phyloP scores from a whole-genome alignment of 176 grass and related monocot genomes.

The Microstegium vimineum region DNA sequence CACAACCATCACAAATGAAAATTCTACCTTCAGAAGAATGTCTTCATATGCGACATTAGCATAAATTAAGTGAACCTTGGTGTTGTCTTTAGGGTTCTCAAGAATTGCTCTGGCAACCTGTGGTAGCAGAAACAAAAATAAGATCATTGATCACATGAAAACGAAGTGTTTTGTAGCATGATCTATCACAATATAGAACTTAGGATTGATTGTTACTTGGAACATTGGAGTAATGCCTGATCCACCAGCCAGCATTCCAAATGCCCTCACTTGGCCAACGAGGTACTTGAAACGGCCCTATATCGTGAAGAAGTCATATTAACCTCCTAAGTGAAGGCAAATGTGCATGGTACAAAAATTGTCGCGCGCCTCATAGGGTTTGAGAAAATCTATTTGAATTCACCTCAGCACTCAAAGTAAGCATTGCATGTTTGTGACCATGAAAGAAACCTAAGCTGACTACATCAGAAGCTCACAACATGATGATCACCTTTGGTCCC shows the following conservation, averaged over 20 bases:
- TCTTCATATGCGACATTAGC: conserved; percentile 91
- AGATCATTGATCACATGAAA: neutral
- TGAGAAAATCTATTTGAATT: neutral
- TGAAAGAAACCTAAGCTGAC: neutral
- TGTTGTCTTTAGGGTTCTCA: conserved; percentile 76
- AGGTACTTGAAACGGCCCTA: conserved; percentile 97
- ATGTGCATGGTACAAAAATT: neutral
- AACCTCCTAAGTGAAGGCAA: neutral
- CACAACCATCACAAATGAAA: neutral
- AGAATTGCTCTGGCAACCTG: conserved; percentile 94
- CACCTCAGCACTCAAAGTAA: neutral
- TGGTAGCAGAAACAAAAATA: conserved; percentile 23
- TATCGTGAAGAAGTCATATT: conserved; percentile 11
- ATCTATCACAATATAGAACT: neutral
- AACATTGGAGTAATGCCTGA: conserved; percentile 99
- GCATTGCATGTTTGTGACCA: neutral
- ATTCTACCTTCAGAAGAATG: conserved; percentile 90
- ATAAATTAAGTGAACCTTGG: conserved; percentile 87
- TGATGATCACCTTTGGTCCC: conserved; percentile 76
- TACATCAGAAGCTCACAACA: conserved; percentile 4
- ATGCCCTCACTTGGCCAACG: conserved; percentile 85
- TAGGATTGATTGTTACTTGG: conserved; percentile 57
- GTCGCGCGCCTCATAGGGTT: too few species aligned
- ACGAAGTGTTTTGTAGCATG: neutral
- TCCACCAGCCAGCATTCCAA: conserved; percentile 96